Conservation (phyloP, 805 yeast species). For the Teunomyces tritomae region DNA sequence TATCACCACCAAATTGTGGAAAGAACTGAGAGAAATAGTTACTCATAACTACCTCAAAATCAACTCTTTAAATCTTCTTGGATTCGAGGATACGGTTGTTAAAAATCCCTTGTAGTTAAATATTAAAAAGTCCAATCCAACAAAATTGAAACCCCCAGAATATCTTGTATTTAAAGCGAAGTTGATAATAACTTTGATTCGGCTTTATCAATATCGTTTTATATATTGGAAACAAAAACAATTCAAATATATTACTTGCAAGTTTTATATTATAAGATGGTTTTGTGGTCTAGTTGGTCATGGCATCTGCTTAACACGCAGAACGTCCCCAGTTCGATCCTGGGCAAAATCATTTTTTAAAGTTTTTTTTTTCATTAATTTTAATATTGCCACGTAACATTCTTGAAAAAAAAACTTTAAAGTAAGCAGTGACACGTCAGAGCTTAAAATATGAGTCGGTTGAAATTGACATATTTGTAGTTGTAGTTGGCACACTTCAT, state of each 20-base stretch:
- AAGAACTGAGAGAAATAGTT: slow-evolving; percentile 31
- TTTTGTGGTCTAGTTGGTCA: slow-evolving; percentile 99
- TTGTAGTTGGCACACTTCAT: too few relatives aligned
- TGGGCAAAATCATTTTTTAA: slow-evolving; percentile 84
- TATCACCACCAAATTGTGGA: slow-evolving; percentile 21
- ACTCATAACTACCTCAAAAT: slow-evolving; percentile 16
- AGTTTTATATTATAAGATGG: slow-evolving; percentile 35
- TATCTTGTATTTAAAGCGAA: too few relatives aligned
- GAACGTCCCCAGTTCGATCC: slow-evolving; percentile 99
- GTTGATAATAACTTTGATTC: too few relatives aligned
- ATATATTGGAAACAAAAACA: neutral
- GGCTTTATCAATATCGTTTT: too few relatives aligned
- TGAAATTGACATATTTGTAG: too few relatives aligned
- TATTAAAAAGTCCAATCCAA: neutral
- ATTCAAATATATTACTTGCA: neutral
- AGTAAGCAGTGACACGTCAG: too few relatives aligned
- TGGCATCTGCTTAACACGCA: slow-evolving; percentile 99
- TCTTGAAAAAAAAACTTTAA: neutral
- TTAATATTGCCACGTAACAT: neutral
- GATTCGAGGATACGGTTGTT: neutral
- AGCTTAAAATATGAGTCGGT: too few relatives aligned
- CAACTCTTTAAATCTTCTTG: neutral
- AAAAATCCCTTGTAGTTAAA: neutral
- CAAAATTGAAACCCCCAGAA: too few relatives aligned
- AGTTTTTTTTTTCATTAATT: neutral